phyloP scores from a whole-genome alignment of 371 early-diverging fungal genomes.

The Nematocida sp. region DNA sequence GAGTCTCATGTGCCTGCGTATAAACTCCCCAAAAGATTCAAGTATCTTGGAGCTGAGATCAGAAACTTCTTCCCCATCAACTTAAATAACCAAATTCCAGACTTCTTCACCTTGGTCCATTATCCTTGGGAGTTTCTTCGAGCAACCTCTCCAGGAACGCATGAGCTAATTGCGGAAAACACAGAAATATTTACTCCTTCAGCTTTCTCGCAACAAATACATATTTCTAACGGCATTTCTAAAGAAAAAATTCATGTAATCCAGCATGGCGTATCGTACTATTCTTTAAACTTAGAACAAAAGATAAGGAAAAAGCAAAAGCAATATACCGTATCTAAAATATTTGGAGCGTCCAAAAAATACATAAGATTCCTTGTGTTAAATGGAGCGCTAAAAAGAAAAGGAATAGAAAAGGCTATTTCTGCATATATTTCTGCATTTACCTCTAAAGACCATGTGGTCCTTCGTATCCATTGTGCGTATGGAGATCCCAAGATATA shows the following conservation, averaged over 20 bases:
- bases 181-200: constrained; percentile 24
- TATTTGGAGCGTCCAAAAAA: not conserved
- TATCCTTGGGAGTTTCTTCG: constrained; percentile 48
- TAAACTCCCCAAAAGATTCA: not conserved
- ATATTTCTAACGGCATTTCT: constrained; percentile 1
- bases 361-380: constrained; percentile 29
- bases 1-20: not conserved
- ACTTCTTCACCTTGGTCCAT: constrained; percentile 8
- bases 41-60: constrained; percentile 3
- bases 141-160: constrained; percentile 3
- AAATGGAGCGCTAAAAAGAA: constrained; percentile 34
- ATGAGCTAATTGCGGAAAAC: not conserved
- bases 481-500: constrained; percentile 21
- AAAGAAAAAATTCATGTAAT: not conserved
- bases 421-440: constrained; percentile 34
- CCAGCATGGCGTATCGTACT: constrained; percentile 35
- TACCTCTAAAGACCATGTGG: constrained; percentile 24
- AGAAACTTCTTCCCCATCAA: constrained; percentile 24
- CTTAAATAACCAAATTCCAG: not conserved
- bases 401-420: constrained; percentile 33
- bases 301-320: not conserved
- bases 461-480: constrained; percentile 31
- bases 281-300: not conserved
- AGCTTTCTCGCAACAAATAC: constrained; percentile 2
- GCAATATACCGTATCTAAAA: not conserved